Conservation (phyloP, 768 basidiomycete genomes). For the Russula sp. region DNA sequence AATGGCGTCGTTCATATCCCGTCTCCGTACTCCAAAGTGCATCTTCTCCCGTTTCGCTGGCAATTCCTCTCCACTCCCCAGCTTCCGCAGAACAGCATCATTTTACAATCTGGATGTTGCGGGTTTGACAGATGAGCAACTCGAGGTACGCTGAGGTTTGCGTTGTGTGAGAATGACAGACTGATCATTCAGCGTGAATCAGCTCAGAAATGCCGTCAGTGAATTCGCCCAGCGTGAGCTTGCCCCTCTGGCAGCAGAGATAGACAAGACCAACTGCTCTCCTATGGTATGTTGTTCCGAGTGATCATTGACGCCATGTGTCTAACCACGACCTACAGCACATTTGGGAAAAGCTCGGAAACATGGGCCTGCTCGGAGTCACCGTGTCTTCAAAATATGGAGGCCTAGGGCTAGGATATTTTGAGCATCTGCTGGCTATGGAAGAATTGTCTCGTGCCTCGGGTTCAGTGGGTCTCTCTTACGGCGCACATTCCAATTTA, state of each 20-base stretch:
- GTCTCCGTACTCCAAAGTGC: background rate
- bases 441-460: conserved; percentile 88
- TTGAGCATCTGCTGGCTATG: conserved; percentile 89
- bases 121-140: conserved; percentile 72
- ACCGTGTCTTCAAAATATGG: conserved; percentile 76
- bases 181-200: background rate
- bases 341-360: conserved; percentile 82
- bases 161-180: background rate
- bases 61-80: background rate
- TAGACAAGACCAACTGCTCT: conserved; percentile 79
- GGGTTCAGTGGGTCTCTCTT: conserved; percentile 87
- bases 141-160: conserved; percentile 46
- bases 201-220: conserved; percentile 77
- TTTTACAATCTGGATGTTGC: conserved; percentile 68
- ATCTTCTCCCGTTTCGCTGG: background rate
- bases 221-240: conserved; percentile 81
- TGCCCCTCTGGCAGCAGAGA: conserved; percentile 77
- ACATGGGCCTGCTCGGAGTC: conserved; percentile 87
- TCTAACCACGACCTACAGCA: conserved; percentile 39
- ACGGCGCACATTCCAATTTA: conserved; percentile 88
- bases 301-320: background rate
- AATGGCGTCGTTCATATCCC: background rate
- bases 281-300: conserved; percentile 46
- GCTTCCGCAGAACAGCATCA: conserved; percentile 32
- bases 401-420: conserved; percentile 78